A percentile compares a stretch with the other conserved stretches of the same genome.
Evolutionary conservation across 208 protist species (phyloP).

Genomic region (Wallacemonas sp.): DNA sequence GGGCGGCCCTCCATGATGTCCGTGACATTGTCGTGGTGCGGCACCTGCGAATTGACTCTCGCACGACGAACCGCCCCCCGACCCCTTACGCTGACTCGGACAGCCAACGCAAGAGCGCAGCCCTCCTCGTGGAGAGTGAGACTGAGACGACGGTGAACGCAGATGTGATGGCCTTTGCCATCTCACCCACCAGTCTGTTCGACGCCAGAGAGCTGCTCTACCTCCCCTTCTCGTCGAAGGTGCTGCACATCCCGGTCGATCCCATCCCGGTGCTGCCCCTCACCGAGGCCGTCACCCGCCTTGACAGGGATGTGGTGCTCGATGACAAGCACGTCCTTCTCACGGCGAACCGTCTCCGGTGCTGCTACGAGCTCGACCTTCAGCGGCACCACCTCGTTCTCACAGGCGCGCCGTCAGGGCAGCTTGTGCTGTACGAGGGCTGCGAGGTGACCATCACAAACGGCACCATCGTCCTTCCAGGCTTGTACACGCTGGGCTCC

Average conservation of each 20-base stretch:
- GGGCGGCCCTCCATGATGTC: slow-evolving; percentile 3
- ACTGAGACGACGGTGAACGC: slow-evolving; percentile 43
- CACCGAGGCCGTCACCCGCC: slow-evolving; percentile 38
- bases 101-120: neutral
- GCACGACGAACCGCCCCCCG: neutral
- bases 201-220: slow-evolving; percentile 79
- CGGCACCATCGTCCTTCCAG: slow-evolving; percentile 76
- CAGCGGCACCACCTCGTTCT: slow-evolving; percentile 60
- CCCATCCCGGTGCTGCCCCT: slow-evolving; percentile 63
- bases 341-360: slow-evolving; percentile 57
- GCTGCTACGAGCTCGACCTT: slow-evolving; percentile 77
- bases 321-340: slow-evolving; percentile 75
- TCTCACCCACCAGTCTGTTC: slow-evolving; percentile 72
- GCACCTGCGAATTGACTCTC: neutral
- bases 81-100: neutral
- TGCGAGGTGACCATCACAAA: slow-evolving; percentile 87
- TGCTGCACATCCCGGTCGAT: slow-evolving; percentile 60
- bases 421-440: slow-evolving; percentile 74
- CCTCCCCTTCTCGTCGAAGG: slow-evolving; percentile 74
- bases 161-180: slow-evolving; percentile 34
- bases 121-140: slow-evolving; percentile 24
- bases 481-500: slow-evolving; percentile 79
- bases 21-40: slow-evolving; percentile 3
- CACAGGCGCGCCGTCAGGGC: slow-evolving; percentile 43
- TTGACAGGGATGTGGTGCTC: slow-evolving; percentile 56